Base-by-base conservation (phyloP, 768 basidiomycete species). In the Chalciporus piperatus region DNA sequence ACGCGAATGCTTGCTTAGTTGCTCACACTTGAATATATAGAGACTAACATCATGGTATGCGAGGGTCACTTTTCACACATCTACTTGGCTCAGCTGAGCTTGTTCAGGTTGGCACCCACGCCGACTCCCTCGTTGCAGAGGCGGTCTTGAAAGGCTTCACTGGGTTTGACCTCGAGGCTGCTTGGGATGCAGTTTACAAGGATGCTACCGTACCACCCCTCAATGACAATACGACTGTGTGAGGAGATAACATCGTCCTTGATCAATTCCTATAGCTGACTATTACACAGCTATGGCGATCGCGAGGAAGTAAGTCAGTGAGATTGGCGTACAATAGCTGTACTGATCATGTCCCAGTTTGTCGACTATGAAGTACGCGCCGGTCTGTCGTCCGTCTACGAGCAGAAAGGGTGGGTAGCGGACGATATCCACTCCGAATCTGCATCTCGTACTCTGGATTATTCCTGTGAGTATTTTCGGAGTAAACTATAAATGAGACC, bases 291-390 rank as follows among this genome's bases (percentile, higher is more conserved):
- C 41, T 89, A 89, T 59, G 77, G 66, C 40, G 89, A 92, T 63
- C 79, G 89, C 2, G 77, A 91, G 66, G 85, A 92, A 75, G 85
- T 77, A 54, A 49, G 69, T 57, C 41, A 50, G 11, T 20, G 2
- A 12, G 22, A 40, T 43, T 22, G 11, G 32, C 25, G 46, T 11
- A 14, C 11, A 19, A 19, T 41, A 7, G 3, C 28, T 23, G 39
- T 41, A 43, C 41, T 40, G 54, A 45, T 32, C 11, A 25, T 17
- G 16, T 8, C 47, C 22, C 51, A 89, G 84, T 71, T 79, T 48
- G 85, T 90, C 1, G 84, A 86, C 41, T 89, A 87, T 59, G 89
- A 92, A 76, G 89, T 83, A 7, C 82, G 89, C 25, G 89, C 90
- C 0, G 90, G 90, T 0, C 69, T 92, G 19, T 80, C 82, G 0